These are phyloP conservation scores for Citrullus mucosospermus DNA, from an alignment of 306 rosid genomes.

Conservation along the genomic window DNA sequence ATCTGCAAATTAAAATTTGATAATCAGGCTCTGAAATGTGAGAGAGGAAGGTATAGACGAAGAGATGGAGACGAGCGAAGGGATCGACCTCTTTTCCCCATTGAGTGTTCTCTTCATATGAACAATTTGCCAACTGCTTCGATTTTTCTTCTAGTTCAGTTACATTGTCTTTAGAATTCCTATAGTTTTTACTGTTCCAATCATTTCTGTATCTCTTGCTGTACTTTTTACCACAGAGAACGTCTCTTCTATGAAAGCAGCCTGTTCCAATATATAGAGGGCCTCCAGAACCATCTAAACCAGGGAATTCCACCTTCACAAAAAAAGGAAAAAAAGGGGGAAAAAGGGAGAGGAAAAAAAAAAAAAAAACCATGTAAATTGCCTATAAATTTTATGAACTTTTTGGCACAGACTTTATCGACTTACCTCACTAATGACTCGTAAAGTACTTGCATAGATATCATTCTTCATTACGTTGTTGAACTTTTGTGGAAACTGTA, in stretches of 20 bases:
- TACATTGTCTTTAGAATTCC: conserved; percentile 10
- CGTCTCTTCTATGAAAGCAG: conserved; percentile 66
- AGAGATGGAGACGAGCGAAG: not conserved
- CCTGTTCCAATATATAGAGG: conserved; percentile 55
- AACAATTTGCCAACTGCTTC: conserved; percentile 49
- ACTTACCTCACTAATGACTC: conserved; percentile 24
- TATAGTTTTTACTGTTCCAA: conserved; percentile 16
- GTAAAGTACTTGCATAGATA: conserved; percentile 23
- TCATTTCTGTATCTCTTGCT: conserved; percentile 19
- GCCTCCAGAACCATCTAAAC: conserved; percentile 63
- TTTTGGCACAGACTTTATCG: not conserved
- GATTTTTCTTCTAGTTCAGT: conserved; percentile 32
- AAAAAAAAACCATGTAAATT: not conserved
- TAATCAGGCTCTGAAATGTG: not conserved
- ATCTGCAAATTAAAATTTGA: conserved; percentile 25
- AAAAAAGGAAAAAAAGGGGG: not conserved
- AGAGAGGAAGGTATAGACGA: not conserved
- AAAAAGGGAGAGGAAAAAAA: not conserved
- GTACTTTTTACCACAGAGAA: conserved; percentile 47
- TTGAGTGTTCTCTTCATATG: conserved; percentile 50
- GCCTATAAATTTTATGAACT: not conserved
- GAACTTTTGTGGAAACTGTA: conserved; percentile 52
- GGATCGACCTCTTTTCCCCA: conserved; percentile 81
- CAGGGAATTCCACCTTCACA: conserved; percentile 45
- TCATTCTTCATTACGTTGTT: conserved; percentile 54